Evolutionary conservation across 192 early-diverging fungal species (phyloP).

Genomic region (Dissophora ornata): DNA sequence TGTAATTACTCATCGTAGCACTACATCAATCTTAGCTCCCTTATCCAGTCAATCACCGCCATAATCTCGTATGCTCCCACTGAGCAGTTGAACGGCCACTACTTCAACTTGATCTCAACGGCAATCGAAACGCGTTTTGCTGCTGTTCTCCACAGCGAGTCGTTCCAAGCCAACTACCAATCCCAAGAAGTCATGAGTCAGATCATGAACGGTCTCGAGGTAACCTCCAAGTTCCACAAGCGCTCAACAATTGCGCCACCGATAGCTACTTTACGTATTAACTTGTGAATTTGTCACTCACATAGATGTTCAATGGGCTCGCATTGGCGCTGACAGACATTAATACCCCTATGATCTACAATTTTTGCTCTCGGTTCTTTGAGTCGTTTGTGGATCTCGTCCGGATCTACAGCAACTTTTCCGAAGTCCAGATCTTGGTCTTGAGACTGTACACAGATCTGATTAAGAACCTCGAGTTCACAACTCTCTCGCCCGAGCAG

Average conservation of each 20-base stretch:
- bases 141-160: constrained; percentile 65
- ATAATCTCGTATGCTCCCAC: constrained; percentile 68
- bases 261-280: no score
- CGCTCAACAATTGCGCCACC: no score
- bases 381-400: constrained; percentile 72
- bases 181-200: constrained; percentile 60
- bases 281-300: neutral
- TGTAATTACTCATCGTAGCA: no score
- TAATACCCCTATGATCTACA: constrained; percentile 71
- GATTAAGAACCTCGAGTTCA: constrained; percentile 61
- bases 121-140: constrained; percentile 72
- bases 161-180: constrained; percentile 70
- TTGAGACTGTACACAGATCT: constrained; percentile 68
- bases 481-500: constrained; percentile 54
- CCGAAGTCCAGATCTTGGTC: constrained; percentile 75
- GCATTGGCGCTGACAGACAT: constrained; percentile 72
- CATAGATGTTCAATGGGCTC: constrained; percentile 82
- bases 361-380: constrained; percentile 66
- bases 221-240: no score
- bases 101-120: constrained; percentile 66
- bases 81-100: constrained; percentile 60
- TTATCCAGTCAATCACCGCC: constrained; percentile 72
- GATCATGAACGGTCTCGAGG: constrained; percentile 75
- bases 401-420: constrained; percentile 69
- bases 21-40: constrained; percentile 62